phyloP scores from a whole-genome alignment of 805 yeast species.

The Metschnikowia peoriensis region DNA sequence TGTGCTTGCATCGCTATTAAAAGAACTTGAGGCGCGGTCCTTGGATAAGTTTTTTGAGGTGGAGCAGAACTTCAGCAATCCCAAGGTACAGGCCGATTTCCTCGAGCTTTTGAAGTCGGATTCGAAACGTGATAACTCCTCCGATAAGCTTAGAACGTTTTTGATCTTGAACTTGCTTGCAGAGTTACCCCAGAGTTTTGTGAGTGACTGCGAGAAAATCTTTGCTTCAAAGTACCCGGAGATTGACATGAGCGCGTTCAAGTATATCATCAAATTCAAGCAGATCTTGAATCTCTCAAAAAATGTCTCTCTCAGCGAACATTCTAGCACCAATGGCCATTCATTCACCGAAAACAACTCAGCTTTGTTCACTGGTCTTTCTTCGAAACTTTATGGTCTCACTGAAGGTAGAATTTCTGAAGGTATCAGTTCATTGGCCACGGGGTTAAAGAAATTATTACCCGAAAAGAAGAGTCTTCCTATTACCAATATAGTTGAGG shows the following conservation, averaged over 20 bases:
- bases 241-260: constrained; percentile 60
- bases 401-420: constrained; percentile 82
- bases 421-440: constrained; percentile 85
- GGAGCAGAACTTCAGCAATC: constrained; percentile 76
- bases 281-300: constrained; percentile 59
- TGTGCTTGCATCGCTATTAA: constrained; percentile 78
- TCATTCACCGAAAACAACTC: constrained; percentile 39
- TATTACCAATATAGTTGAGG: constrained; percentile 85
- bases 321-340: constrained; percentile 29
- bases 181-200: constrained; percentile 34
- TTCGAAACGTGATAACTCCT: constrained; percentile 57
- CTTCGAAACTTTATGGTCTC: constrained; percentile 75
- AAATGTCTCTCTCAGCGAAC: constrained; percentile 20
- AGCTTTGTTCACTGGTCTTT: constrained; percentile 68
- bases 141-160: constrained; percentile 86
- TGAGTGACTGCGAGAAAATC: constrained; percentile 58
- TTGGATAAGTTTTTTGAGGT: constrained; percentile 91
- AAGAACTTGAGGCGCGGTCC: constrained; percentile 80
- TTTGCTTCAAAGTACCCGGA: constrained; percentile 49
- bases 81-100: constrained; percentile 57
- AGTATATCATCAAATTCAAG: constrained; percentile 76
- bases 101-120: constrained; percentile 53
- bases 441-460: constrained; percentile 80
- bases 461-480: constrained; percentile 90
- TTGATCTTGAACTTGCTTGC: constrained; percentile 65